phyloP scores from a whole-genome alignment of 306 rosid species.

The Senna tora region DNA sequence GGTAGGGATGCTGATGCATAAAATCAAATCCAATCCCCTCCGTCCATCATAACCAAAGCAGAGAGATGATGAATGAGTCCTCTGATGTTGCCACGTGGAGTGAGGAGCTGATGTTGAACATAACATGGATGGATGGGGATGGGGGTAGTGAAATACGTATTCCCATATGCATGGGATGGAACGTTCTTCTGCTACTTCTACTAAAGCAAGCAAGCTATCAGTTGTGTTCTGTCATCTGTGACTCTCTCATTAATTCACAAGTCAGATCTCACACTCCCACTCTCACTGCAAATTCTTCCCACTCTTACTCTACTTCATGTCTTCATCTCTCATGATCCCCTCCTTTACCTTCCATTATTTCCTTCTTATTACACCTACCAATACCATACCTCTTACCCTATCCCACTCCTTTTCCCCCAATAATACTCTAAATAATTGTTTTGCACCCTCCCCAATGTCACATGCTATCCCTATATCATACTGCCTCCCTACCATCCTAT shows the following conservation, averaged over 20 bases:
- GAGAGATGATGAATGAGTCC: no score
- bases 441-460: no score
- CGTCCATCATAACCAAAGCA: slow-evolving; percentile 28
- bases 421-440: no score
- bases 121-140: no score
- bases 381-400: no score
- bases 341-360: slow-evolving; percentile 12
- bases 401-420: background rate
- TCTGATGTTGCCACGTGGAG: no score
- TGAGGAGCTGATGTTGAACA: no score
- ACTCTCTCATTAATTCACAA: background rate
- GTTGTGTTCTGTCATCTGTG: background rate
- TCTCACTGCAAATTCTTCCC: slow-evolving; percentile 13
- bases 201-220: slow-evolving; percentile 37
- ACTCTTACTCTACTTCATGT: background rate
- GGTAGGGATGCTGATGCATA: background rate
- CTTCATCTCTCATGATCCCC: background rate
- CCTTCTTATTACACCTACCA: background rate
- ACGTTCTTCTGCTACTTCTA: slow-evolving; percentile 33
- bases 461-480: no score
- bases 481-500: no score
- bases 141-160: no score
- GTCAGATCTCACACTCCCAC: background rate
- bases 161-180: slow-evolving; percentile 37
- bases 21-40: slow-evolving; percentile 31